Evolutionary conservation across 2,329 filamentous ascomycete species (phyloP), one percentile per base, ranked within the genome.

Genomic region (Arthrobotrys megalospora): DNA sequence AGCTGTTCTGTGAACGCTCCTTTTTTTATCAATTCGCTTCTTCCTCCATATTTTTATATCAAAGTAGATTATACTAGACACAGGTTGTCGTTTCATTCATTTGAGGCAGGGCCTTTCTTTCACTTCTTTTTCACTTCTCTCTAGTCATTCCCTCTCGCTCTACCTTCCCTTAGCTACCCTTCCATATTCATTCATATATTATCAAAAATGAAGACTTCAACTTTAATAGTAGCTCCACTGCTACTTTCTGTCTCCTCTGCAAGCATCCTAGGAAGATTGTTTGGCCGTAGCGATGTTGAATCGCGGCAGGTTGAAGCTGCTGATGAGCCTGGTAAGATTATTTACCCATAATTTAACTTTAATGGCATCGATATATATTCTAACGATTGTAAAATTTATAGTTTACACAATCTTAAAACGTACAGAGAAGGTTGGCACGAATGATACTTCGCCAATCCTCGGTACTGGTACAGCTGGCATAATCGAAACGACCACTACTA

Each of bases 1-100:
- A 77, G 73, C 55, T 55, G 73, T 77, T 77, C 73, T 65, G 73
- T 71, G 73, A 77, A 77, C 73, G 58, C 73, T 77, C 73, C 50
- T 77, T 77, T 34, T 60, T 38, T 52, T 67, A 28, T 66, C 38
- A 19, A 21, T 72, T 58, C 60, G 14, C 38, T 53, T 52, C 70
- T 34, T 68, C 34, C 16, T 34, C 21, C 8, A 32, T 53, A 48
- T 45, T 53, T 75, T 64, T 63, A 41, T 64, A 36, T 41, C 19
- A 67, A 19, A n/a, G 50, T 52, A 52, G 19, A 41, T 41, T 50
- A 28, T 62, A 38, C 48, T 36, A 48, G 69, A 66, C 69, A 73
- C 69, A 73, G 69, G 69, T 73, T 73, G 69, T 73, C 69, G 21
- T 70, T 77, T 70, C 66, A 77, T 77, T 77, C 73, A 65, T 77